phyloP scores from a whole-genome alignment of 129 eudicot genomes.

The Artemisia tridentata region DNA sequence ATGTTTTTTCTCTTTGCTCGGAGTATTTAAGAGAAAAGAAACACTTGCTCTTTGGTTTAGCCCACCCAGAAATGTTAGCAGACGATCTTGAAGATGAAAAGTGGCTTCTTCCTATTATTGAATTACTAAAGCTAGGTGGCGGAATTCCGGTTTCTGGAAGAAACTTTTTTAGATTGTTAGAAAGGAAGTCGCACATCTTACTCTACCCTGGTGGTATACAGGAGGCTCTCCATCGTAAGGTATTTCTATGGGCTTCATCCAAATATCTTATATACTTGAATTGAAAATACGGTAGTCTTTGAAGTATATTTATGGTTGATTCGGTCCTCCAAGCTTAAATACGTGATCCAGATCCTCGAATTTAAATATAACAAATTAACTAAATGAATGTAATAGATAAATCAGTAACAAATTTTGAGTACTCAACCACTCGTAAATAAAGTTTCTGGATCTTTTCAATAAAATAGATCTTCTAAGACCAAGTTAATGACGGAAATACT shows the following conservation, averaged over 20 bases:
- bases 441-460: no score
- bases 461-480: no score
- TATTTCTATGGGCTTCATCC: not conserved
- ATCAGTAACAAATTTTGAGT: no score
- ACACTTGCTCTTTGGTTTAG: constrained; percentile 27
- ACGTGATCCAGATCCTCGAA: no score
- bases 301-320: not conserved
- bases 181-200: constrained; percentile 20
- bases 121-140: constrained; percentile 23
- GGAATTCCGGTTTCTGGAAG: constrained; percentile 32
- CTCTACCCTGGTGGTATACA: constrained; percentile 40
- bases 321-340: not conserved
- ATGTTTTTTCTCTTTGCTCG: constrained; percentile 45
- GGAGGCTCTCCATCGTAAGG: constrained; percentile 37
- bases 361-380: no score
- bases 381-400: no score
- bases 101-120: constrained; percentile 11
- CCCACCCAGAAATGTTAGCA: constrained; percentile 26
- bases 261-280: not conserved
- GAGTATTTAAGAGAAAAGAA: constrained; percentile 64
- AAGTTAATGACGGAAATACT: no score
- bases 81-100: not conserved
- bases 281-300: not conserved
- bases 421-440: no score
- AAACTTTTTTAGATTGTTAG: constrained; percentile 26